Evolutionary conservation across 139 green algal species (phyloP), one percentile per base, ranked within the genome.

Genomic region (Haematococcus lacustris): DNA sequence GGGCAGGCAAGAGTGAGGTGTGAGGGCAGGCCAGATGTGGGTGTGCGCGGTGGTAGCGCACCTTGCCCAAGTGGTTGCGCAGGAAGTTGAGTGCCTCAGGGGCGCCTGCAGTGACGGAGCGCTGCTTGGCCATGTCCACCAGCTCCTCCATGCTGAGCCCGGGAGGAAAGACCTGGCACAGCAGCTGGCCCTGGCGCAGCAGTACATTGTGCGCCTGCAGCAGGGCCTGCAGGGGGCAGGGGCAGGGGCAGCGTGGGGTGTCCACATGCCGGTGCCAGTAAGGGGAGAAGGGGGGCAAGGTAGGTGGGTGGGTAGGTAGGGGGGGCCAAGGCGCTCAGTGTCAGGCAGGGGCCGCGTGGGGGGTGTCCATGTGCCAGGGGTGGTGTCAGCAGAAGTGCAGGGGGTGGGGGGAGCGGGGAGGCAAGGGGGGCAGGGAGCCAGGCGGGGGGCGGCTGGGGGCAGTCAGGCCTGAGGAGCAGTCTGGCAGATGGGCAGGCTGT

Each of bases 21-120:
- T n/a, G n/a, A 53, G 9, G 43, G 43, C 43, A 53, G 43, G 9
- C 9, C 43, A 53, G 17, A 53, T 9, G 43, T 17, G 17, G 9
- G 43, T 53, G 17, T 28, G 17, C 17, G 17, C 43, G 17, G 43
- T 17, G 43, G 43, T 53, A 9, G 32, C 30, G 32, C 33, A 67
- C 60, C 60, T 69, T 77, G 35, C 3, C 32, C 34, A 72, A 21
- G 50, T 77, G 72, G 72, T 77, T 77, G 37, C 64, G 72, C 37
- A 77, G 34, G 72, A 77, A 77, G 51, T 77, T 77, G 63, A 77
- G 72, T 3, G 72, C 63, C 13, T 77, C 72, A 28, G 72, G 72
- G 1, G 72, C 72, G 38, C 72, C 72, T 1, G 72, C 72, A 3
- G 72, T 77, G 72, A 57, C 67, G 72, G 39, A 35, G 9, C 32